Evolutionary conservation across 148 eudicot genomes (phyloP), one percentile per base, ranked within the genome.

Genomic region (Persicaria tinctoria): DNA sequence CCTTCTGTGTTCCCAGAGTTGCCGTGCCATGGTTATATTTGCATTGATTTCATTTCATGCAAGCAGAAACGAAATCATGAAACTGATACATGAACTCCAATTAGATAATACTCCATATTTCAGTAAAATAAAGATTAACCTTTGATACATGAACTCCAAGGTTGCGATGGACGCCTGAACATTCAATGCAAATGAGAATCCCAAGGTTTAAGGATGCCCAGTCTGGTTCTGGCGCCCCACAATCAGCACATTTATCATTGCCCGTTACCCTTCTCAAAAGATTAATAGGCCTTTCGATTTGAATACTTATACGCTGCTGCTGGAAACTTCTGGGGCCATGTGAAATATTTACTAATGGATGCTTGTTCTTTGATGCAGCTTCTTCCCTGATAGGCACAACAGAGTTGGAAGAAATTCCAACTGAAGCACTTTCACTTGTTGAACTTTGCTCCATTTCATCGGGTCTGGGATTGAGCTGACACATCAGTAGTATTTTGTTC

Each of bases 121-220:
- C 59, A 66, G 48, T 66, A 16, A 41, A 38, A 41, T 66, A 44
- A 44, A 66, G 47, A 0, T 64, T 41, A 79, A 88, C 98, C 95
- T 95, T 95, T 55, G 98, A 95, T 84, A 95, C 85, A 80, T 95
- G 98, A 54, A 92, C 97, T 49, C 98, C 98, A 81, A 95, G 93
- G 78, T 95, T 95, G 72, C 98, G 97, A 78, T 95, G 98, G 80
- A 95, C 89, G 68, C 98, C 98, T 76, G 98, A 95, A 81, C 98
- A 95, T 78, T 95, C 97, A 47, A 95, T 95, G 83, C 98, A 95
- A 74, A 95, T 81, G 77, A 95, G 93, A 71, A 95, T 82, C 5
- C 98, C 98, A 44, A 95, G 97, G 84, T 95, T 95, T 79, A 95
- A 81, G 64, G 98, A 95, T 63, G 98, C 98, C 98, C 98, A 95